A percentile compares a stretch with the other conserved stretches of the same genome.
Evolutionary conservation across 1,139 yeast species (phyloP).

Genomic region (Nakaseomyces kungkrabaensis): DNA sequence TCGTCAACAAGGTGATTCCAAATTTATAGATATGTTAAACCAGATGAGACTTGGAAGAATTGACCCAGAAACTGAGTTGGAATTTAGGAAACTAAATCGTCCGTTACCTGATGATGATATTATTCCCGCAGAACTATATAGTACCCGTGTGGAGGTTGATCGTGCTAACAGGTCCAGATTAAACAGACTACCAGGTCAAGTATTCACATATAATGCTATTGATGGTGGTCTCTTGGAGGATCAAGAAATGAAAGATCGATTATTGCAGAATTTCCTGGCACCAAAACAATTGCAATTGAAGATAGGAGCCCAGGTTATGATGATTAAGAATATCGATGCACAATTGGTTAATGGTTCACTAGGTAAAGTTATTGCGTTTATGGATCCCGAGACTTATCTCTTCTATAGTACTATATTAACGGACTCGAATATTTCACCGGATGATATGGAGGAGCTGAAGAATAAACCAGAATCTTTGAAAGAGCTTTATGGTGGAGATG

Average conservation of each 20-base stretch:
- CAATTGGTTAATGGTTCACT: conserved; percentile 85
- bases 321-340: conserved; percentile 81
- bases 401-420: conserved; percentile 27
- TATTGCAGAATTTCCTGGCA: conserved; percentile 62
- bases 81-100: conserved; percentile 49
- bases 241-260: conserved; percentile 34
- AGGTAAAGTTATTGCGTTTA: conserved; percentile 74
- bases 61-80: conserved; percentile 40
- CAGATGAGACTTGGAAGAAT: conserved; percentile 74
- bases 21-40: conserved; percentile 75
- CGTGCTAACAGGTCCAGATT: conserved; percentile 57
- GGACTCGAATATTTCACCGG: conserved; percentile 11
- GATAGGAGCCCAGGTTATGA: conserved; percentile 90
- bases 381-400: conserved; percentile 45
- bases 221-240: conserved; percentile 55
- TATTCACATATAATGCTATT: conserved; percentile 41
- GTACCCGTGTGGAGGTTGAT: conserved; percentile 80
- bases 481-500: conserved; percentile 11
- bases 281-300: conserved; percentile 55
- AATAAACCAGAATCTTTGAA: conserved; percentile 15
- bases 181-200: conserved; percentile 39
- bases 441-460: conserved; percentile 13
- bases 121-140: conserved; percentile 76
- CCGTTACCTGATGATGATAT: conserved; percentile 50
- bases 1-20: conserved; percentile 76